Percentiles rank a stretch among this genome's conserved stretches.
These are phyloP conservation scores for Kewa caespitosa DNA, from an alignment of 179 eudicot species.

Conservation along the genomic window DNA sequence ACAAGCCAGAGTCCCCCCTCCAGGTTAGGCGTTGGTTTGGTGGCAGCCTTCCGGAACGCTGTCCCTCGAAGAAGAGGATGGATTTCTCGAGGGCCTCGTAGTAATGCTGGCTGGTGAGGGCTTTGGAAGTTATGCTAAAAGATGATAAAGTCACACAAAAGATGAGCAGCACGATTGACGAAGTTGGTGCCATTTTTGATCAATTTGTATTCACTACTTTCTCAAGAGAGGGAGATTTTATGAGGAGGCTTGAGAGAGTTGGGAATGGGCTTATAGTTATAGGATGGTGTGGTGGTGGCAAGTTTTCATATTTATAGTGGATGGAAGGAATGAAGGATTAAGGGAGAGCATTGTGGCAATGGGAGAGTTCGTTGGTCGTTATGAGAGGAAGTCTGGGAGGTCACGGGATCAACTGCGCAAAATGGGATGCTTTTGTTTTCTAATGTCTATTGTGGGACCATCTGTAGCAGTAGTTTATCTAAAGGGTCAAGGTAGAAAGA, in stretches of 20 bases:
- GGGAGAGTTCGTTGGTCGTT: constrained; percentile 48
- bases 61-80: constrained; percentile 83
- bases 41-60: constrained; percentile 76
- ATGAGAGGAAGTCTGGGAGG: constrained; percentile 13
- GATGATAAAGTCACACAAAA: constrained; percentile 19
- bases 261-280: background rate
- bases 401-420: constrained; percentile 64
- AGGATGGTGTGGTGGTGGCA: background rate
- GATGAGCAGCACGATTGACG: constrained; percentile 12
- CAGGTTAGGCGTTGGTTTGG: constrained; percentile 57
- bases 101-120: constrained; percentile 58
- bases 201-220: background rate
- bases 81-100: constrained; percentile 66
- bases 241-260: background rate
- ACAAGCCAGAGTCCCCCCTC: constrained; percentile 78
- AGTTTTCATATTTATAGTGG: background rate
- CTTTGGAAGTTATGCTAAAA: constrained; percentile 29
- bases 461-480: no score
- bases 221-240: background rate
- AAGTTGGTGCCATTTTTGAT: constrained; percentile 19
- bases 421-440: constrained; percentile 18
- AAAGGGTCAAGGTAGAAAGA: background rate
- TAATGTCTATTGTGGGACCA: no score
- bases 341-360: no score
- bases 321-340: background rate